Base-by-base conservation (phyloP, 768 basidiomycete genomes). In the Neoboletus brunneissimus region DNA sequence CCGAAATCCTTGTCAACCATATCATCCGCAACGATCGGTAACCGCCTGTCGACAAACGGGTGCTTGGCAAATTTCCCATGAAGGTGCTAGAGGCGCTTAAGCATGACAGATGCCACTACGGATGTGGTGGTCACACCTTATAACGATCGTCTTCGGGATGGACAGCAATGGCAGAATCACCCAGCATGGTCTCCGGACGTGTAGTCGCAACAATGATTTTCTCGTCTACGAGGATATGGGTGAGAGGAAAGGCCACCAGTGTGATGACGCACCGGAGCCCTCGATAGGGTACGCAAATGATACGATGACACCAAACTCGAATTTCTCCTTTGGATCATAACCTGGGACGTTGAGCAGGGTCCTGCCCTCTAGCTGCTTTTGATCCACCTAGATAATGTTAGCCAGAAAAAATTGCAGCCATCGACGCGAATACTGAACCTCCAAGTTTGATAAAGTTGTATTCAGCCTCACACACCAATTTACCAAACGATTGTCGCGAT, bases 391-490 rank as follows among this genome's bases (percentile, higher is more conserved):
- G 2, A 22, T 10, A 29, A 48, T 8, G 27, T 57, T 8, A 27
- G 37, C n/a, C 20, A 23, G 48, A 16, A 35, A 25, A n/a, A 23
- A 27, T 5, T 27, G 35, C 0, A 23, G 6, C 2, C 5, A n/a
- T 37, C 4, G 18, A 25, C n/a, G 35, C 10, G 11, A 27, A 52
- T 29, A 34, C n/a, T 74, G 52, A 43, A 89, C 91, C 83, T 98
- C 97, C 50, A 99, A 80, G 72, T 98, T 98, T n/a, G 96, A 98
- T 2, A 99, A 77, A 0, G 96, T 96, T 1, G 97, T 99, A 70
- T 98, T 97, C 57, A 99, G 77, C 70, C 85, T 82, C 46, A 94
- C 91, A 76, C 97, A 99, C 96, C 97, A 98, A 67, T 98, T 97
- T 57, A 98, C 96, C 43, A 99, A 82, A 23, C 96, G 87, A 67